Base-by-base conservation (phyloP, 495 filamentous ascomycete species). In the Daldinia vernicosa region DNA sequence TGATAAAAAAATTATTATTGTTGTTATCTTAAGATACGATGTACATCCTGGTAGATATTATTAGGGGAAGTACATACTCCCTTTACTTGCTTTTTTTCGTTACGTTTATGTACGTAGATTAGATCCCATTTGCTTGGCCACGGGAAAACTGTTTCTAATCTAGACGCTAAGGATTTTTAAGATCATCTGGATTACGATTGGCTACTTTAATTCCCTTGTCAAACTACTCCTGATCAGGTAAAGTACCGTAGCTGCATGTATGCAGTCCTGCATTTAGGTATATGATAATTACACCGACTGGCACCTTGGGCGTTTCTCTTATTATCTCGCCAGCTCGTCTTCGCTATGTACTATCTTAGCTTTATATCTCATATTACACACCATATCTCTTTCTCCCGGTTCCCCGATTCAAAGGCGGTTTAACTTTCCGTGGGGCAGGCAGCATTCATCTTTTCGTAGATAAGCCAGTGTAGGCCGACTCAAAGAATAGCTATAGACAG, bases 71-170 rank as follows among this genome's bases (percentile, higher is more conserved):
- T 69, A 63, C 66, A 47, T 56, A 24, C 39, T 15, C 24, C 59
- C 63, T 55, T 55, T 67, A 19, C 33, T 37, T 67, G 59, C 63
- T 67, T 72, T 68, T 68, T 71, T 66, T 58, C 50, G 26, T 24
- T 50, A 14, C 60, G 60, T 65, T 72, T 68, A 68, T 35, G 32
- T 60, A 43, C 64, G 64, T 72, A 67, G 64, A 72, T 68, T 65
- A 56, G 55, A 72, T 65, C 57, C 50, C 58, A 65, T 72, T 72
- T 61, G 6, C 70, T 72, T 72, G 70, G 70, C 70, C 8, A 30
- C 64, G 60, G 65, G 28, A 67, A 11, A 26, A 37, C 15, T 54
- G 52, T 66, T 66, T 59, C 63, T 67, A 60, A 71, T 67, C 60
- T 55, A 50, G 45, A 63, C 32, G 53, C 68, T 60, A 59, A 63